Evolutionary conservation across 345 rosid species (phyloP).

Genomic region (Salix viminalis): DNA sequence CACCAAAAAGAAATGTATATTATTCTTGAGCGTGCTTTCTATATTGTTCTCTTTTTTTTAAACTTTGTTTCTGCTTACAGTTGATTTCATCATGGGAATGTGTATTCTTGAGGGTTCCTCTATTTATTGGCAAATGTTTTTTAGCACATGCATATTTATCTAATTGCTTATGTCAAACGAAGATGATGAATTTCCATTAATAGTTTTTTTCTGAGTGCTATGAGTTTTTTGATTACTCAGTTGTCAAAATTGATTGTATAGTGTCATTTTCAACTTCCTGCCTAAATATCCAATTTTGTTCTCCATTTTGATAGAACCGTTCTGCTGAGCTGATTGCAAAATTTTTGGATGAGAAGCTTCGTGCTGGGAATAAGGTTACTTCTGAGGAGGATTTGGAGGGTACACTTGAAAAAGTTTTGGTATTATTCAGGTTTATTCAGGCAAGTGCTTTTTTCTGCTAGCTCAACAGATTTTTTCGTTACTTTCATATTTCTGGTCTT

Average conservation of each 20-base stretch:
- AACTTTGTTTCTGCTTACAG: neutral
- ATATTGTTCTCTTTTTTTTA: neutral
- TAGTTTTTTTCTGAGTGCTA: neutral
- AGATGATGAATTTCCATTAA: neutral
- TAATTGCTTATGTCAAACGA: neutral
- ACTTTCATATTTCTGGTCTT: neutral
- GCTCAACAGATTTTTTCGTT: neutral
- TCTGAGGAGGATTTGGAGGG: conserved; percentile 99
- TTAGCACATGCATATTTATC: neutral
- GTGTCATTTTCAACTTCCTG: neutral
- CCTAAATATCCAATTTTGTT: conserved; percentile 14
- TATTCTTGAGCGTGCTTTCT: neutral
- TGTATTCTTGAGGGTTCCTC: neutral
- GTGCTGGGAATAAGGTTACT: conserved; percentile 99
- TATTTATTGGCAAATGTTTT: neutral
- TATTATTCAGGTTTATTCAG: conserved; percentile 96
- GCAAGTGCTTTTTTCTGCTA: conserved; percentile 30
- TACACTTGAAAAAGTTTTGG: conserved; percentile 92
- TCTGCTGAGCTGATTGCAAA: conserved; percentile 97
- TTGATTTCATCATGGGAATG: neutral
- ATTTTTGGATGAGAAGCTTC: conserved; percentile 96
- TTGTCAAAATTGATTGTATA: neutral
- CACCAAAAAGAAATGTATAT: neutral
- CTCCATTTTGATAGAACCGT: conserved; percentile 62
- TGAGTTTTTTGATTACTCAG: neutral